These are phyloP conservation scores for Aspergillus heteromorphus DNA, from an alignment of 495 filamentous ascomycete species.

Conservation along the genomic window DNA sequence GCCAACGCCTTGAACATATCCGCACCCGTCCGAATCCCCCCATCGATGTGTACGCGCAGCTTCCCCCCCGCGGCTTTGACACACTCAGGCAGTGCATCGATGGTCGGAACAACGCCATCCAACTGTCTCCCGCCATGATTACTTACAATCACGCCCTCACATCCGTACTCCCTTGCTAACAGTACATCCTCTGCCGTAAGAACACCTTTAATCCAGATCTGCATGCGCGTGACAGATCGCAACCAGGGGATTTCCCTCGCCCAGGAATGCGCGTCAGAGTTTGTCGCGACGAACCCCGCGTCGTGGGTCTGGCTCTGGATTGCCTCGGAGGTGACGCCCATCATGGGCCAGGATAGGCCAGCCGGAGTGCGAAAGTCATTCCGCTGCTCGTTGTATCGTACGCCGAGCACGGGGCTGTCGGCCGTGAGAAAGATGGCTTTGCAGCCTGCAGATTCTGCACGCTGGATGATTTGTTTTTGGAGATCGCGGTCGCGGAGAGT, in stretches of 20 bases:
- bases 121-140: slow-evolving; percentile 70
- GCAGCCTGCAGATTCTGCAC: slow-evolving; percentile 40
- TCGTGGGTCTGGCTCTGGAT: slow-evolving; percentile 48
- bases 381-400: slow-evolving; percentile 36
- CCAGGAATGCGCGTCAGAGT: slow-evolving; percentile 68
- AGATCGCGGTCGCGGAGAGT: slow-evolving; percentile 72
- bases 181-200: slow-evolving; percentile 51
- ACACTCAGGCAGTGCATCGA: slow-evolving; percentile 62
- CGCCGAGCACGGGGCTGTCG: slow-evolving; percentile 75
- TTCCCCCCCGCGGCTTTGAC: slow-evolving; percentile 49
- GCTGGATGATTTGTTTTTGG: slow-evolving; percentile 29
- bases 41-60: slow-evolving; percentile 64
- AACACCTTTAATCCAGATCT: slow-evolving; percentile 54
- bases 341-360: slow-evolving; percentile 31
- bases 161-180: slow-evolving; percentile 47
- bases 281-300: slow-evolving; percentile 49
- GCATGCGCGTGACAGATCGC: slow-evolving; percentile 47
- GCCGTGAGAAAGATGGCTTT: slow-evolving; percentile 72
- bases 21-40: slow-evolving; percentile 56
- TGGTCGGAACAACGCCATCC: slow-evolving; percentile 57
- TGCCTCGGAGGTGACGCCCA: slow-evolving; percentile 63
- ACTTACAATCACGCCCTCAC: slow-evolving; percentile 55
- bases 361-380: slow-evolving; percentile 33
- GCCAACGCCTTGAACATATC: slow-evolving; percentile 69
- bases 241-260: slow-evolving; percentile 37